Evolutionary conservation across 1,284 basidiomycete species (phyloP), one percentile per base, ranked within the genome.

Genomic region (Cutaneotrichosporon dermatis): DNA sequence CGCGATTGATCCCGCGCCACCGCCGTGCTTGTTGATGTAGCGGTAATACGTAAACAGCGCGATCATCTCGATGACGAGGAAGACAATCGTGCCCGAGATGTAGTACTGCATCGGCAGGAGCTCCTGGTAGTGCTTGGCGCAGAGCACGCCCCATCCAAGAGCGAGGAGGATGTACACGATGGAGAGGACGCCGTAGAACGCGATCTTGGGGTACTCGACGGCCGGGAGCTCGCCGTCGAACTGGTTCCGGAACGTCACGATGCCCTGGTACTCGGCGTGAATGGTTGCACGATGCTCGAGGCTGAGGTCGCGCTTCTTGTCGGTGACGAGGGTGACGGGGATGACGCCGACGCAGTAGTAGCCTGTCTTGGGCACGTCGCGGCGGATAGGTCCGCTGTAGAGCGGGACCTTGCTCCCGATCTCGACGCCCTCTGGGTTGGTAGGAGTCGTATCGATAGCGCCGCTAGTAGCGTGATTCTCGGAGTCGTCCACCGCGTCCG

Each of bases 121-220:
- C 66, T 98, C 92, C 51, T 88, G 83, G 48, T 86, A 80, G 75
- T 96, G 87, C 67, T 83, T 84, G 74, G 87, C 89, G 74, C 92
- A 97, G 39, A 94, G 79, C 80, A 86, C 88, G 10, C 83, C 88
- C 95, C 95, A 99, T 0, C 79, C 83, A 8, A 79, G 78, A 13
- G 84, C 91, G 50, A 94, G 79, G 0, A 81, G 73, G 51, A 83
- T 71, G 75, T 97, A 98, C 13, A 89, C 79, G 40, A 92, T 70
- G 69, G 90, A 89, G 82, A 98, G 86, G 25, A 80, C 75, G 56
- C 90, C 85, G 80, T 98, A 98, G 78, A 98, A 97, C 90, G 85
- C 88, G 70, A 98, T 89, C 84, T 99, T 99, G n/a, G 95, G 95
- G 75, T 97, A 96, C 75, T 99, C 95, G 2, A 89, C 85, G 4